phyloP scores from a whole-genome alignment of 139 green algal genomes.

The Tetradesmus obliquus region DNA sequence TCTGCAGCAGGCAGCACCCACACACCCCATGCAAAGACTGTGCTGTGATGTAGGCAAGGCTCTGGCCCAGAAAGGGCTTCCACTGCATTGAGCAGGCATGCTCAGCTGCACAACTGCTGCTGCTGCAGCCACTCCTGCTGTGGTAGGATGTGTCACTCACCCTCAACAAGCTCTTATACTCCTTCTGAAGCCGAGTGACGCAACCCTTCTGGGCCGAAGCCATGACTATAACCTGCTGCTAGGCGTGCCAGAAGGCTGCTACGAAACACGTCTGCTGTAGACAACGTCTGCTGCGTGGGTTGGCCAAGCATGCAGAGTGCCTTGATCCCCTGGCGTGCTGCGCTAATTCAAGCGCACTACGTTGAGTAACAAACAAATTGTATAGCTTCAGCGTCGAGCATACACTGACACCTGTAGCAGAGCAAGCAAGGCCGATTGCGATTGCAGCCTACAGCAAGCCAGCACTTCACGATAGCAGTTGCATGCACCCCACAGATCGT shows the following conservation, averaged over 20 bases:
- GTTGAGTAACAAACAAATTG: too few species aligned
- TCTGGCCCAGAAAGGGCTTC: too few species aligned
- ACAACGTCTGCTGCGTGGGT: background rate
- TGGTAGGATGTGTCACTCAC: slow-evolving; percentile 43
- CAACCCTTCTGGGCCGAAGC: slow-evolving; percentile 67
- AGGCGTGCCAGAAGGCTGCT: background rate
- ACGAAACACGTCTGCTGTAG: background rate
- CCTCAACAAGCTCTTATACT: slow-evolving; percentile 82
- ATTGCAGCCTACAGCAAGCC: background rate
- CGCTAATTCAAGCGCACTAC: too few species aligned
- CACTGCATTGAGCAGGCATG: background rate
- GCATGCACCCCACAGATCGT: background rate
- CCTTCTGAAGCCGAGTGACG: slow-evolving; percentile 81
- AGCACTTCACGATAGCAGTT: background rate
- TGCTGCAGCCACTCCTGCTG: background rate
- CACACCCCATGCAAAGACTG: background rate
- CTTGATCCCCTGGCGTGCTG: too few species aligned
- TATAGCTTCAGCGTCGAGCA: too few species aligned
- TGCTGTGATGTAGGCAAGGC: too few species aligned
- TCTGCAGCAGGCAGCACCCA: background rate
- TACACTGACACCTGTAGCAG: background rate
- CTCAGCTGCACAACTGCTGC: background rate
- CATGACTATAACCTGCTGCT: slow-evolving; percentile 4
- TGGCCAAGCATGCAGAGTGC: background rate
- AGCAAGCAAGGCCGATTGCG: background rate